phyloP scores from a whole-genome alignment of 805 yeast species.

The Yamadazyma ubonensis region DNA sequence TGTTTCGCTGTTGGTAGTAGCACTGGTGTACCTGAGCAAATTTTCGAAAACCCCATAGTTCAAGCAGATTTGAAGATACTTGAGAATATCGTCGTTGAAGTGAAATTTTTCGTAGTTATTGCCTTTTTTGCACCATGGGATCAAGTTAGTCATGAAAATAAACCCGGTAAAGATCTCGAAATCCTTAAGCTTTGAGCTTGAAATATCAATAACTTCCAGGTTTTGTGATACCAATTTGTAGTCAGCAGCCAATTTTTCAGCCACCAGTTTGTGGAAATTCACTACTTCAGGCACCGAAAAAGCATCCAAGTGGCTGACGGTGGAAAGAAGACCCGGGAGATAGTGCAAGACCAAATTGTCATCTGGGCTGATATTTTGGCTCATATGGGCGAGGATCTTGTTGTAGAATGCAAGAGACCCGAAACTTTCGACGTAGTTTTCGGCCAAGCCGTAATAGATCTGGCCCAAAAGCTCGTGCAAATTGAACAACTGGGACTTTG shows the following conservation, averaged over 20 bases:
- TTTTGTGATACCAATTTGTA: slow-evolving; percentile 19
- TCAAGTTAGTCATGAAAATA: slow-evolving; percentile 56
- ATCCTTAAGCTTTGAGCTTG: slow-evolving; percentile 31
- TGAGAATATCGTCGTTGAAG: slow-evolving; percentile 54
- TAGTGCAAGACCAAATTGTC: slow-evolving; percentile 66
- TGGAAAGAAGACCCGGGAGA: slow-evolving; percentile 56
- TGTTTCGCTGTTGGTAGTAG: slow-evolving; percentile 42
- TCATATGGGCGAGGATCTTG: slow-evolving; percentile 45
- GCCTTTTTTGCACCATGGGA: slow-evolving; percentile 63
- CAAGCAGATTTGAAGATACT: slow-evolving; percentile 57
- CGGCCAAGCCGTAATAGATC: slow-evolving; percentile 53
- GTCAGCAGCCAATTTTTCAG: slow-evolving; percentile 25
- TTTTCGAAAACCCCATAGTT: slow-evolving; percentile 72
- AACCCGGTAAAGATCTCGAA: slow-evolving; percentile 45
- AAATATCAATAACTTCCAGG: slow-evolving; percentile 25
- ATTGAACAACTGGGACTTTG: slow-evolving; percentile 59
- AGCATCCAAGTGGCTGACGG: slow-evolving; percentile 43
- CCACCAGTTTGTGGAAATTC: slow-evolving; percentile 40
- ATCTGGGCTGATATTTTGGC: slow-evolving; percentile 48
- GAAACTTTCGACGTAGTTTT: slow-evolving; percentile 32
- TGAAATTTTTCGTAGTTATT: slow-evolving; percentile 46
- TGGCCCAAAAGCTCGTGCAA: slow-evolving; percentile 75
- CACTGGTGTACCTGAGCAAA: slow-evolving; percentile 59
- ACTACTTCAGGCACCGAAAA: slow-evolving; percentile 21
- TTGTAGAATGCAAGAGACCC: slow-evolving; percentile 33